A percentile compares a stretch with the other conserved stretches of the same genome.
Conservation (phyloP, 2,329 filamentous ascomycete species). For the Colletotrichum sidae region DNA sequence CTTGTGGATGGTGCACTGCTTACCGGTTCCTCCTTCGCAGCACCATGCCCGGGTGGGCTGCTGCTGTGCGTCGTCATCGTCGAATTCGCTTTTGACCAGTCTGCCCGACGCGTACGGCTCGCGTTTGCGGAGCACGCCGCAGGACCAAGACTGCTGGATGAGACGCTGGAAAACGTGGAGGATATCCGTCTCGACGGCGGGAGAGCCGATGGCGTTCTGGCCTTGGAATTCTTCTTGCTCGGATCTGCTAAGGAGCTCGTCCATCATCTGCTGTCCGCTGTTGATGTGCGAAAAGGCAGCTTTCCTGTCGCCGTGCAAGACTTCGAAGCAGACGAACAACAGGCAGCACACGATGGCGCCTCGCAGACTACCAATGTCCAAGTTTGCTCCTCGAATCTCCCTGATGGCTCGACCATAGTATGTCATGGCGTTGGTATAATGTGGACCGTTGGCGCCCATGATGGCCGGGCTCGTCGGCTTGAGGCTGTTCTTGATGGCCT, state of each 20-base stretch:
- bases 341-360: conserved; percentile 50
- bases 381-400: conserved; percentile 40
- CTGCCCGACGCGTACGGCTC: not conserved
- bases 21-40: conserved; percentile 34
- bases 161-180: conserved; percentile 45
- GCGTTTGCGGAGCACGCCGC: conserved; percentile 36
- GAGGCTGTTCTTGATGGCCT: conserved; percentile 34
- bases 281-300: conserved; percentile 50
- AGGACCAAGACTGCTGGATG: conserved; percentile 45
- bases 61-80: not conserved
- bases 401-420: conserved; percentile 49
- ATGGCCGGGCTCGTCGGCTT: conserved; percentile 22
- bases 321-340: conserved; percentile 53
- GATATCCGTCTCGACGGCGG: conserved; percentile 42
- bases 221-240: not conserved
- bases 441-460: conserved; percentile 31
- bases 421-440: conserved; percentile 47
- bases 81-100: too few species aligned
- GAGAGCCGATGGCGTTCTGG: conserved; percentile 17
- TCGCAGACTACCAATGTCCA: conserved; percentile 38
- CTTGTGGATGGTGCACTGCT: conserved; percentile 24
- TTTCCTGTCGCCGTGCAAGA: conserved; percentile 49
- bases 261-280: conserved; percentile 51
- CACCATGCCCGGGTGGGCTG: conserved; percentile 40
- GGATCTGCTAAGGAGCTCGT: conserved; percentile 43